These are phyloP conservation scores for Balansia obtecta DNA, from an alignment of 2,329 filamentous ascomycete genomes.

Conservation along the genomic window DNA sequence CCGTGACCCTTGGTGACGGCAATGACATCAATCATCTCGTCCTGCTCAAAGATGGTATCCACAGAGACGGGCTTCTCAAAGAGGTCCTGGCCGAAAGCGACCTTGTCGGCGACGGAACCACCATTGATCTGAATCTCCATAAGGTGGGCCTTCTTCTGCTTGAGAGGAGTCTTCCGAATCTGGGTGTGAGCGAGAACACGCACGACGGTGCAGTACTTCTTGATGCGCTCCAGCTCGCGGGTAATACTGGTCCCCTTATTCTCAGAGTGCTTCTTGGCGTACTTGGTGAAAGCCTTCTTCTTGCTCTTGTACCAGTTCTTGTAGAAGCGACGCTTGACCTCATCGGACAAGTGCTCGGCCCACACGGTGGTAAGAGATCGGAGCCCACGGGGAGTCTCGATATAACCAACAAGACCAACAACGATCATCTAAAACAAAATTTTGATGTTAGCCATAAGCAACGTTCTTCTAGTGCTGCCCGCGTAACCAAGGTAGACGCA, in stretches of 20 bases:
- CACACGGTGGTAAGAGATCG: slow-evolving; percentile 98
- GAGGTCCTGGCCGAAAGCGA: slow-evolving; percentile 84
- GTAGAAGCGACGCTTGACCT: slow-evolving; percentile 99
- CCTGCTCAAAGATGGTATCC: slow-evolving; percentile 92
- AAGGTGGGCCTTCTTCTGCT: slow-evolving; percentile 99
- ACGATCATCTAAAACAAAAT: slow-evolving; percentile 87
- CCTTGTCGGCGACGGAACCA: slow-evolving; percentile 91
- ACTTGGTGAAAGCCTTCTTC: slow-evolving; percentile 99
- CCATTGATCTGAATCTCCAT: slow-evolving; percentile 99
- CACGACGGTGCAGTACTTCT: slow-evolving; percentile 99
- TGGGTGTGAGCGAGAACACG: slow-evolving; percentile 98
- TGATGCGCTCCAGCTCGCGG: slow-evolving; percentile 98
- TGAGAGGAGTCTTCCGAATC: slow-evolving; percentile 97
- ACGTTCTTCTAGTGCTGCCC: slow-evolving; percentile 10
- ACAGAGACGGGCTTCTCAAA: slow-evolving; percentile 99
- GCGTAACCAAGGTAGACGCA: background rate
- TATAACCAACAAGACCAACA: slow-evolving; percentile 99
- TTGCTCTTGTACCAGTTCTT: slow-evolving; percentile 99
- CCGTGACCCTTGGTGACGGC: slow-evolving; percentile 99
- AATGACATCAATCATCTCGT: slow-evolving; percentile 99
- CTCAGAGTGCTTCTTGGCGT: slow-evolving; percentile 99
- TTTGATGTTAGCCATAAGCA: slow-evolving; percentile 57
- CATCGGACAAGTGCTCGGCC: slow-evolving; percentile 98
- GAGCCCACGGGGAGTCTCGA: slow-evolving; percentile 98
- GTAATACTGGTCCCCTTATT: slow-evolving; percentile 79